Evolutionary conservation across 2,329 filamentous ascomycete species (phyloP).

Genomic region (Didymellaceae sp.): DNA sequence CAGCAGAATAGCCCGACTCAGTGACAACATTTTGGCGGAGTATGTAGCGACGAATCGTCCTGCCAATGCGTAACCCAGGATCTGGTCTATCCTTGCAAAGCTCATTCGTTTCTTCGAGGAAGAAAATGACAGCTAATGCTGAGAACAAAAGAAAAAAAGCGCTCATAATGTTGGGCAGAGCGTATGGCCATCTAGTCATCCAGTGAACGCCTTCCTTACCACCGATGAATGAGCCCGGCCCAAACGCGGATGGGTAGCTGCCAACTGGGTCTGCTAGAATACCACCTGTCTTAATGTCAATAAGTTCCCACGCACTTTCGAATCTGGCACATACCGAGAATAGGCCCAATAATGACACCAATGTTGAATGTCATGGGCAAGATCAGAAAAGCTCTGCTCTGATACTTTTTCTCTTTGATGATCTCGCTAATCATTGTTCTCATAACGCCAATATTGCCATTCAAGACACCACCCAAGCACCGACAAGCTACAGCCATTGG

Average conservation of each 20-base stretch:
- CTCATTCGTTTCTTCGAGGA: slow-evolving; percentile 67
- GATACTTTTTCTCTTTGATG: slow-evolving; percentile 71
- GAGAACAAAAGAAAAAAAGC: slow-evolving; percentile 65
- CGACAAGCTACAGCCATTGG: slow-evolving; percentile 68
- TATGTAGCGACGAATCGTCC: slow-evolving; percentile 46
- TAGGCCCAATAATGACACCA: slow-evolving; percentile 55
- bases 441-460: slow-evolving; percentile 78
- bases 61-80: slow-evolving; percentile 48
- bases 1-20: slow-evolving; percentile 38
- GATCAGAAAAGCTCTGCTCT: slow-evolving; percentile 63
- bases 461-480: slow-evolving; percentile 69
- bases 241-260: slow-evolving; percentile 69
- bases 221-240: slow-evolving; percentile 63
- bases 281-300: slow-evolving; percentile 61
- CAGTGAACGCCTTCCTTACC: slow-evolving; percentile 66
- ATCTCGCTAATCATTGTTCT: slow-evolving; percentile 76
- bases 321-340: slow-evolving; percentile 37
- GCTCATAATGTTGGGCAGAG: slow-evolving; percentile 72
- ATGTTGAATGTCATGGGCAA: slow-evolving; percentile 73
- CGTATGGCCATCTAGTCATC: slow-evolving; percentile 71
- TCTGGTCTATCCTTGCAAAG: slow-evolving; percentile 50
- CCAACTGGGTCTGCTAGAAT: slow-evolving; percentile 70
- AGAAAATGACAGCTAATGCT: slow-evolving; percentile 64
- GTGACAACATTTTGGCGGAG: slow-evolving; percentile 33
- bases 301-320: neutral